Evolutionary conservation across 2,329 filamentous ascomycete genomes (phyloP).

Genomic region (Diaporthe helianthi): DNA sequence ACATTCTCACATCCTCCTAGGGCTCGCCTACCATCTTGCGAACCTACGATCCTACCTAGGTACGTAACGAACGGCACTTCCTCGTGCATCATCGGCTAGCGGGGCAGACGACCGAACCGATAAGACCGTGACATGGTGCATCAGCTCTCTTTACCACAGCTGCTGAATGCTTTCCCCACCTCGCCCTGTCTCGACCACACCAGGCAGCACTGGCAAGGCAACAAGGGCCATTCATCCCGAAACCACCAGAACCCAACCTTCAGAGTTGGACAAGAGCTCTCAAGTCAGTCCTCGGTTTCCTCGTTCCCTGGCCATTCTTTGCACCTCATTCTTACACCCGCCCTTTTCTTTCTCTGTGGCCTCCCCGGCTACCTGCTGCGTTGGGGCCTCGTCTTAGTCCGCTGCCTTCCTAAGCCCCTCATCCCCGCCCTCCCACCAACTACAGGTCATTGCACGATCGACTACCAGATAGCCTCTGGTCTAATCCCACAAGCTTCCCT

Average conservation of each 20-base stretch:
- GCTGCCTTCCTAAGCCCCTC: slow-evolving; percentile 22
- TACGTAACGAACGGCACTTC: no score
- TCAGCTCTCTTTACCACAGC: slow-evolving; percentile 20
- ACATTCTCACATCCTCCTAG: background rate
- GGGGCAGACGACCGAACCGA: background rate
- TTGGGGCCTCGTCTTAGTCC: slow-evolving; percentile 28
- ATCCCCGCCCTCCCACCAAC: slow-evolving; percentile 19
- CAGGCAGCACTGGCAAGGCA: slow-evolving; percentile 27
- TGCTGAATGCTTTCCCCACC: slow-evolving; percentile 32
- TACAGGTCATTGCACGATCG: slow-evolving; percentile 10
- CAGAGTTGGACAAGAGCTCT: background rate
- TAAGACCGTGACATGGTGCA: background rate
- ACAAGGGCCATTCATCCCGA: slow-evolving; percentile 16
- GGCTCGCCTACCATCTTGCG: background rate
- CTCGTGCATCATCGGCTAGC: slow-evolving; percentile 10
- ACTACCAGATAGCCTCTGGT: slow-evolving; percentile 23
- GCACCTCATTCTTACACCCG: background rate
- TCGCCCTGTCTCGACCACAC: slow-evolving; percentile 22
- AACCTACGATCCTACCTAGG: no score
- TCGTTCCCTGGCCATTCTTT: background rate
- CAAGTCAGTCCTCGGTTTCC: slow-evolving; percentile 15
- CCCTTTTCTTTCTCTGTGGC: background rate
- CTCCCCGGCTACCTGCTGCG: slow-evolving; percentile 14
- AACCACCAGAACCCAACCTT: background rate
- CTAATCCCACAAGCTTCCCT: slow-evolving; percentile 9